Conservation (phyloP, 208 protist genomes). For the Trypanosoma conorhini region DNA sequence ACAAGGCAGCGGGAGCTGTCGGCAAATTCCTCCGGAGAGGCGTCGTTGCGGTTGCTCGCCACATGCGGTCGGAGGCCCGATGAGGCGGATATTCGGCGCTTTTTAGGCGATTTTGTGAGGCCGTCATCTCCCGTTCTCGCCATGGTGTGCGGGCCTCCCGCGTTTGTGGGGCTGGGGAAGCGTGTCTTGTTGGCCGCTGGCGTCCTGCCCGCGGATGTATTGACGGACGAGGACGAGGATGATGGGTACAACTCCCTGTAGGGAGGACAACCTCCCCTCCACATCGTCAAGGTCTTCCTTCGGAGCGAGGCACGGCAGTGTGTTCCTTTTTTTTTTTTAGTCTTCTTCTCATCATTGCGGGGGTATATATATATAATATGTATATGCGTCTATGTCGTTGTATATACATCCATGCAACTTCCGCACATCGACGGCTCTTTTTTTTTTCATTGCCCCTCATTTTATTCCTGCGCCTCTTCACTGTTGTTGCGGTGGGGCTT, state of each 20-base stretch:
- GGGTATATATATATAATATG: too few species aligned
- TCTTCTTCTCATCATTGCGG: too few species aligned
- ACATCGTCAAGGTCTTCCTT: not conserved
- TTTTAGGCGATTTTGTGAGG: conserved; percentile 39
- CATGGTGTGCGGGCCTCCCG: conserved; percentile 68
- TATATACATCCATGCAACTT: too few species aligned
- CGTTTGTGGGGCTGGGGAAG: conserved; percentile 52
- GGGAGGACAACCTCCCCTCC: not conserved
- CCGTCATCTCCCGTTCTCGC: conserved; percentile 37
- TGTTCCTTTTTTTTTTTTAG: conserved; percentile 19
- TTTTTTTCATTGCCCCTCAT: not conserved
- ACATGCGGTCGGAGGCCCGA: conserved; percentile 38
- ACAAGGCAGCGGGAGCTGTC: conserved; percentile 18
- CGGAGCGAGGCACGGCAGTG: not conserved
- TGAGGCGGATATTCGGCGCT: conserved; percentile 37
- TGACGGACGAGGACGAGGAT: conserved; percentile 63
- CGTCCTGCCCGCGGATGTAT: conserved; percentile 49
- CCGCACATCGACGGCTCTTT: too few species aligned
- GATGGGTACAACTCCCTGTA: not conserved
- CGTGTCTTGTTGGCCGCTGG: conserved; percentile 47
- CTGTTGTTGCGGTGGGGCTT: too few species aligned
- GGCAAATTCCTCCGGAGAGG: not conserved
- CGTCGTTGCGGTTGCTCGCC: conserved; percentile 17
- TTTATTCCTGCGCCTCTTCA: not conserved
- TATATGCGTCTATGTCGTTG: too few species aligned